Evolutionary conservation across 495 filamentous ascomycete genomes (phyloP).

Genomic region (Annulohypoxylon moriforme): DNA sequence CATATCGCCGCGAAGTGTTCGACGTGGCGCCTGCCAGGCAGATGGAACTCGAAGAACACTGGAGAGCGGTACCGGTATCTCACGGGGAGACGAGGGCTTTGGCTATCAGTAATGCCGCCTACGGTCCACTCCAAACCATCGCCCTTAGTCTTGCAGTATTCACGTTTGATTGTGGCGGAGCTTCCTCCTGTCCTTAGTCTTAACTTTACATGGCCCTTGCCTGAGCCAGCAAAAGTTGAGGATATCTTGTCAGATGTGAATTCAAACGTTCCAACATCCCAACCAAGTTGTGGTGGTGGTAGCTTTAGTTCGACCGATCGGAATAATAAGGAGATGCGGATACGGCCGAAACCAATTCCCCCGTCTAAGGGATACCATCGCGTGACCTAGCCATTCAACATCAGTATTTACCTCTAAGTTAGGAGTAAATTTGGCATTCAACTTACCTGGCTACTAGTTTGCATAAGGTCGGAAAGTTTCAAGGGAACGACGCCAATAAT

Average conservation of each 20-base stretch:
- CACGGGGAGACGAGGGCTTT: conserved; percentile 79
- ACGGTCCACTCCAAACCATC: conserved; percentile 76
- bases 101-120: conserved; percentile 62
- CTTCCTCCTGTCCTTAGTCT: conserved; percentile 87
- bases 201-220: conserved; percentile 77
- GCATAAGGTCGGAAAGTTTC: conserved; percentile 85
- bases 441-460: conserved; percentile 81
- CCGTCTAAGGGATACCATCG: conserved; percentile 70
- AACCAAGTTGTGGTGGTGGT: conserved; percentile 84
- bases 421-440: not conserved
- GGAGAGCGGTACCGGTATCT: conserved; percentile 90
- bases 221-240: conserved; percentile 66
- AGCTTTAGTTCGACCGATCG: conserved; percentile 85
- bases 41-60: conserved; percentile 86
- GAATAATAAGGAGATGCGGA: conserved; percentile 90
- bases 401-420: conserved; percentile 30
- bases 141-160: conserved; percentile 68
- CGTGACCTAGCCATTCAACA: conserved; percentile 45
- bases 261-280: conserved; percentile 91
- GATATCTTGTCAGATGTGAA: conserved; percentile 76
- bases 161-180: conserved; percentile 72
- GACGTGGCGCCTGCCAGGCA: conserved; percentile 71
- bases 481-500: conserved; percentile 91
- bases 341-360: conserved; percentile 81
- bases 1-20: conserved; percentile 84